Evolutionary conservation across 768 basidiomycete species (phyloP), one percentile per base, ranked within the genome.

Genomic region (Saitozyma podzolica): DNA sequence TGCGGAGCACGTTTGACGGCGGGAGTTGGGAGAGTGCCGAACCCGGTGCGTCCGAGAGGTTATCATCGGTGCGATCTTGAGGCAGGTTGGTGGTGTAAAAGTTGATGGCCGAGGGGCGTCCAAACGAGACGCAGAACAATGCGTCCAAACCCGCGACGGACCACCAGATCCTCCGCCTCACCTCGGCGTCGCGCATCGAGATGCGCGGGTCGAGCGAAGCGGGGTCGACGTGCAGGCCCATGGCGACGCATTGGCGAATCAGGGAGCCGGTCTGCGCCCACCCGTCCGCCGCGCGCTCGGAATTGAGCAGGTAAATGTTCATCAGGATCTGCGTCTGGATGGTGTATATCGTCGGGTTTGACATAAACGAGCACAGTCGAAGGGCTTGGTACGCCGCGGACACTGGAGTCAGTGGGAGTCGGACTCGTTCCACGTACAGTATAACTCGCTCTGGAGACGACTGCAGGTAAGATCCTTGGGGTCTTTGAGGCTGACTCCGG

Each of bases 181-280:
- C 66, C 54, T 79, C 78, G 0, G 71, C 75, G 19, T 78, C 75
- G 29, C 72, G 68, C 58, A 72, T 65, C 0, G 74, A 74, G 40
- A 78, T 72, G 40, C 66, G 60, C 2, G 75, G 64, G 56, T 76
- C 76, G 40, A 76, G 62, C 40, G 59, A 66, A 16, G 68, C 14
- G 3, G 78, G 78, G 58, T 79, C 78, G 54, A 75, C 72, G 56
- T 79, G 78, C 45, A 79, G 62, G 11, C 78, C 78, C 57, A 79
- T 67, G 19, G 75, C 75, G 9, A 76, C 68, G 17, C 73, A 73
- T 61, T 79, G 76, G 11, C 76, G 67, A 20, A 78, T 65, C 29
- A 79, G 54, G 11, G 65, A 68, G 13, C 76, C 78, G 0, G 65
- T 64, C 17, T 65, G 62, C n/a, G 64, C 64, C 78, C 78, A 79